Evolutionary conservation across 768 basidiomycete species (phyloP).

Genomic region (Boletus subparvulus): DNA sequence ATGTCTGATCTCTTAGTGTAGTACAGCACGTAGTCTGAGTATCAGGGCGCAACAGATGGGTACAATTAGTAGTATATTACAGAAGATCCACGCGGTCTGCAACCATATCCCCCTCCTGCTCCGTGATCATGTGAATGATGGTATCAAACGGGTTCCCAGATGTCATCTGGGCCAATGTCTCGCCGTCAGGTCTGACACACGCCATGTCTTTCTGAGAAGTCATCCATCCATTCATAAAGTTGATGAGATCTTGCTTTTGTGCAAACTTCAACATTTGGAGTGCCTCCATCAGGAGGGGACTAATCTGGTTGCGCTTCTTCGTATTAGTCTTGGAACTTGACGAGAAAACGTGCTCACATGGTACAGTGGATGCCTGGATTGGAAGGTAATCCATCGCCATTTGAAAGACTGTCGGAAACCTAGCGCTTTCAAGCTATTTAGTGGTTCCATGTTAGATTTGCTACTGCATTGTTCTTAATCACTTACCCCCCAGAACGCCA

Average conservation of each 20-base stretch:
- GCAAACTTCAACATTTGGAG: neutral
- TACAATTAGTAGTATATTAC: too few species aligned
- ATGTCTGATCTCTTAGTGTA: too few species aligned
- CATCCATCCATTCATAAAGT: neutral
- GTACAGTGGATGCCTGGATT: neutral
- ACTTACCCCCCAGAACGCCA: neutral
- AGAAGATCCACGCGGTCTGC: too few species aligned
- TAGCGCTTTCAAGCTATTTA: neutral
- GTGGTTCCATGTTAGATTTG: neutral
- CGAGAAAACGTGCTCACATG: too few species aligned
- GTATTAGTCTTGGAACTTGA: neutral
- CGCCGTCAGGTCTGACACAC: neutral
- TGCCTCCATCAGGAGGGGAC: neutral
- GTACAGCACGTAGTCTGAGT: too few species aligned
- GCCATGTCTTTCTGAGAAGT: neutral
- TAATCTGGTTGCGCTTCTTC: neutral
- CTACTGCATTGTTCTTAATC: too few species aligned
- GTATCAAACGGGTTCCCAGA: too few species aligned
- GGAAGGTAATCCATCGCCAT: neutral
- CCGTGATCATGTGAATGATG: neutral
- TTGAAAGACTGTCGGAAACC: neutral
- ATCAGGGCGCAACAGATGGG: too few species aligned
- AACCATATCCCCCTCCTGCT: neutral
- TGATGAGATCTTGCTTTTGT: neutral
- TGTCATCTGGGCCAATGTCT: neutral